Percentiles rank a stretch among this genome's conserved stretches.
These are phyloP conservation scores for Mortierella sp. DNA, from an alignment of 371 early-diverging fungal genomes.

Conservation along the genomic window DNA sequence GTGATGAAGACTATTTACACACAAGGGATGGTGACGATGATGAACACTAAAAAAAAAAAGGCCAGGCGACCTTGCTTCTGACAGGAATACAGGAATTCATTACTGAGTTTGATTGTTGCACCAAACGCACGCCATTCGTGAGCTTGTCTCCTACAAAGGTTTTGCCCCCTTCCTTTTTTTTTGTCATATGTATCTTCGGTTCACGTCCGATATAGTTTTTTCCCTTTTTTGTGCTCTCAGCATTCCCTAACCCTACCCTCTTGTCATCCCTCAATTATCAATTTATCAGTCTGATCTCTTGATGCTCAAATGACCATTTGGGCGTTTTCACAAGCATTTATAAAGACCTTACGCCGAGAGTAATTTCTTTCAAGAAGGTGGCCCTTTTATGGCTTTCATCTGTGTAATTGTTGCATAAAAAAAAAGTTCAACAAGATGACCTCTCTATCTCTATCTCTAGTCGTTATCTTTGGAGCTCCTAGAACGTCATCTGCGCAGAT, in stretches of 20 bases:
- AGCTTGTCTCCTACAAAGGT: no score
- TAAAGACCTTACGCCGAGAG: not conserved
- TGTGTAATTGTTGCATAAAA: not conserved
- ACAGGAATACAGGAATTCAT: not conserved
- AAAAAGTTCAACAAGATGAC: not conserved
- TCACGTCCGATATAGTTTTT: not conserved
- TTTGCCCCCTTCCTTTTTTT: not conserved
- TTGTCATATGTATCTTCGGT: not conserved
- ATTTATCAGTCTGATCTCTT: slow-evolving; percentile 8
- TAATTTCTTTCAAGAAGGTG: not conserved
- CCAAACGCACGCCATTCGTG: no score
- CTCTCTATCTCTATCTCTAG: not conserved
- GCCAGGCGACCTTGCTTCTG: not conserved
- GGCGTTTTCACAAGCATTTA: not conserved
- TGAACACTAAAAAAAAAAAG: not conserved
- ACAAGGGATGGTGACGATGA: not conserved
- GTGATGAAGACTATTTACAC: no score
- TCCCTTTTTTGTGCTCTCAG: not conserved
- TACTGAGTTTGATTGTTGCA: not conserved
- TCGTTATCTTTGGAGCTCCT: not conserved
- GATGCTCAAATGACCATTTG: slow-evolving; percentile 6
- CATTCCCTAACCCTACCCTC: slow-evolving; percentile 4
- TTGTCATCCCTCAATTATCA: not conserved
- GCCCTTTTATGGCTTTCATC: not conserved
- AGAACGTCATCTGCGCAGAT: slow-evolving; percentile 71